Evolutionary conservation across 2,329 filamentous ascomycete species (phyloP).

Genomic region (Dothistroma pini): DNA sequence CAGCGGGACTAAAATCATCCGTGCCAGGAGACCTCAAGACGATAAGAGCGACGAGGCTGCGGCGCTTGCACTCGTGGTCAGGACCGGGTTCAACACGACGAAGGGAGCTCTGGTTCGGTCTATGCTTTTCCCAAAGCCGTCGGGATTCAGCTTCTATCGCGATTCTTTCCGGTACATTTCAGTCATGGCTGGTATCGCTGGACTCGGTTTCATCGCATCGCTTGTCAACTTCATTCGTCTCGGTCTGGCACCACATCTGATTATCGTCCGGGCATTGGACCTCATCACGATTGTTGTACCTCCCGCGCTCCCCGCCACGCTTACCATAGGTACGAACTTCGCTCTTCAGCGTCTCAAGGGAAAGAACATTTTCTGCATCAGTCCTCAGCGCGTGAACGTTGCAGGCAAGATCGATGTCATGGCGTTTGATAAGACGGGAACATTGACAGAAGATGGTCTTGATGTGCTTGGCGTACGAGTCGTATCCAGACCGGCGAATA

Average conservation of each 20-base stretch:
- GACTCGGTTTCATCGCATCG: slow-evolving; percentile 83
- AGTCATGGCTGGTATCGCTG: slow-evolving; percentile 86
- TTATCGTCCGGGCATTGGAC: slow-evolving; percentile 87
- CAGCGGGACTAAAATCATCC: slow-evolving; percentile 90
- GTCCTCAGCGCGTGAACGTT: slow-evolving; percentile 93
- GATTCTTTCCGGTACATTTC: slow-evolving; percentile 98
- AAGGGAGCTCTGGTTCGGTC: slow-evolving; percentile 94
- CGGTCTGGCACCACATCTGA: slow-evolving; percentile 79
- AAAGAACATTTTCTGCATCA: slow-evolving; percentile 95
- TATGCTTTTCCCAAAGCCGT: slow-evolving; percentile 98
- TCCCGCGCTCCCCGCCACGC: slow-evolving; percentile 85
- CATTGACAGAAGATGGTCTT: slow-evolving; percentile 89
- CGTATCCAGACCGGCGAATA: slow-evolving; percentile 59
- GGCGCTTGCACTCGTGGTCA: slow-evolving; percentile 83
- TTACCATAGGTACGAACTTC: slow-evolving; percentile 96
- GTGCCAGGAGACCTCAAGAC: slow-evolving; percentile 82
- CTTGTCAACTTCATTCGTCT: slow-evolving; percentile 90
- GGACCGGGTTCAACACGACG: slow-evolving; percentile 96
- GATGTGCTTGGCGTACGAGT: slow-evolving; percentile 88
- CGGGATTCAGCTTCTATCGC: slow-evolving; percentile 96
- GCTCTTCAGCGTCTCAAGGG: slow-evolving; percentile 80
- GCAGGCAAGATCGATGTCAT: slow-evolving; percentile 93
- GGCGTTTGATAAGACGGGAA: slow-evolving; percentile 99
- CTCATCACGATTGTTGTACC: slow-evolving; percentile 97
- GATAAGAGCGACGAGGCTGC: slow-evolving; percentile 82